Evolutionary conservation across 768 basidiomycete genomes (phyloP).

Genomic region (Collybiopsis luxurians): DNA sequence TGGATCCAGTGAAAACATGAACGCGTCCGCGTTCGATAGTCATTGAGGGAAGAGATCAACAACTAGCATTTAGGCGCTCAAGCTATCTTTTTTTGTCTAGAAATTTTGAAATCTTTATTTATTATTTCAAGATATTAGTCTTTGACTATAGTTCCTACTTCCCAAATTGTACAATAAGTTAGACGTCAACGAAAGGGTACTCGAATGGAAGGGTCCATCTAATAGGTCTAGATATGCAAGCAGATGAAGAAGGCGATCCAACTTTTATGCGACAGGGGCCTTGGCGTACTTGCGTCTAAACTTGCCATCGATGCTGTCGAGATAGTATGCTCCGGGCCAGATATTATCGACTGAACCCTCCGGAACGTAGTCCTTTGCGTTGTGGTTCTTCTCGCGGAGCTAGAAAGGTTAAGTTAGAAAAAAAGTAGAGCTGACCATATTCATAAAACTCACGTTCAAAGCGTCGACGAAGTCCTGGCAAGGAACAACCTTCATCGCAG

Average conservation of each 20-base stretch:
- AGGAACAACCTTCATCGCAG: slow-evolving; percentile 85
- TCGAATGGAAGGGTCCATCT: too few species aligned
- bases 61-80: too few species aligned
- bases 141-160: slow-evolving; percentile 9
- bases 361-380: slow-evolving; percentile 80
- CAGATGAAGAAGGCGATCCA: too few species aligned
- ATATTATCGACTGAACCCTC: slow-evolving; percentile 87
- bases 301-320: slow-evolving; percentile 85
- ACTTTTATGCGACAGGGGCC: slow-evolving; percentile 36
- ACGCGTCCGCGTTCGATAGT: slow-evolving; percentile 19
- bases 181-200: too few species aligned
- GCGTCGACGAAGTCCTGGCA: slow-evolving; percentile 91
- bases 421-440: too few species aligned
- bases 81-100: too few species aligned
- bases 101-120: too few species aligned
- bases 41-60: not conserved
- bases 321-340: slow-evolving; percentile 93
- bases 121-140: not conserved
- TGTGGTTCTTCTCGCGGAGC: slow-evolving; percentile 98
- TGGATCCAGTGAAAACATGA: slow-evolving; percentile 15
- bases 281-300: slow-evolving; percentile 85
- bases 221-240: too few species aligned
- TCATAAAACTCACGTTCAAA: slow-evolving; percentile 51
- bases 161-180: slow-evolving; percentile 7
- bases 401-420: slow-evolving; percentile 23